Evolutionary conservation across 2,329 filamentous ascomycete species (phyloP), one percentile per base, ranked within the genome.

Genomic region (Cytospora leucostoma): DNA sequence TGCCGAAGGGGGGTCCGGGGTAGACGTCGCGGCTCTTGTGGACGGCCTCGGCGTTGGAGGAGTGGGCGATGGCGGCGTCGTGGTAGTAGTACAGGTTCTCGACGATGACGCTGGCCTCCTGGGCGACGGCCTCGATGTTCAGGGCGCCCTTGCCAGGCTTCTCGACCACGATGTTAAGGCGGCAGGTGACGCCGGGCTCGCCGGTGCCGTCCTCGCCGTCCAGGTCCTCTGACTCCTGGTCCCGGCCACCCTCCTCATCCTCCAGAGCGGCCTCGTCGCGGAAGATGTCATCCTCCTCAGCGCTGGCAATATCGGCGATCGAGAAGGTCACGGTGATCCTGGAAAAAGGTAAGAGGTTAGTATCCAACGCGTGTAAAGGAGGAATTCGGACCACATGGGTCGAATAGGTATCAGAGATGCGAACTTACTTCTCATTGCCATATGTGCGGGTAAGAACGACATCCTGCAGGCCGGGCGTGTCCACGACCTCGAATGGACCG

Each of bases 81-180:
- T 86, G 82, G 81, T 92, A 96, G 84, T 92, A 94, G 78, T 90
- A 93, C 72, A 98, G 86, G 79, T 95, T 94, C 75, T 97, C 91
- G 73, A 98, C 89, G 71, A 92, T 82, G 76, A 98, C 89, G 75
- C 88, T 82, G 71, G 93, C 93, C 70, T 97, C 91, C 79, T 95
- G 90, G 37, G 92, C 92, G 65, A 90, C 82, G 65, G 93, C 90
- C 76, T 97, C 92, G 71, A 99, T 88, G 77, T 90, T 88, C 68
- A 99, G 84, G 34, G 92, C 92, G 65, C 94, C 93, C 73, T 91
- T 90, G 78, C 85, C 86, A 65, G 90, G 83, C 82, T 97, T 96
- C 83, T 96, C 92, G 64, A 99, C 84, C 56, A 93, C 88, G 71
- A 99, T 88, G 78, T 90, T 92, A 67, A 97, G 83, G 69, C 89